Base-by-base conservation (phyloP, 768 basidiomycete species). In the Tubosaeta sp. region DNA sequence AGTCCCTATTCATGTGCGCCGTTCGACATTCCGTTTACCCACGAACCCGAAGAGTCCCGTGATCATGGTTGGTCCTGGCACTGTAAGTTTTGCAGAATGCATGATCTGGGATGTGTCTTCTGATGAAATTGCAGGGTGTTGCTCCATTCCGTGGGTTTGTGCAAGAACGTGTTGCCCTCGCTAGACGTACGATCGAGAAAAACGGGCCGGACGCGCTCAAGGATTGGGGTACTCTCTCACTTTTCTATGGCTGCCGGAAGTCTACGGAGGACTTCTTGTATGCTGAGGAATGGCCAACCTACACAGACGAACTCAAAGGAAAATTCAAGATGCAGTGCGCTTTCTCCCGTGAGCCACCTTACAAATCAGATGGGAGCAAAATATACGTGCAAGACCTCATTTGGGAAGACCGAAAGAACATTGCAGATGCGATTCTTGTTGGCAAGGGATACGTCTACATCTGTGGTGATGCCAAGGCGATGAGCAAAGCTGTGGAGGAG, bases 71-170 rank as follows among this genome's bases (percentile, higher is more conserved):
- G 96, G 96, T 36, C 96, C 96, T 54, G 96, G 96, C 47, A 99
- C 94, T 51, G 94, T 95, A 67, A 73, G 90, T 81, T 35, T 34
- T 41, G 18, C 21, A 1, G 8, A 25, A 25, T 29, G 13, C 18
- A 24, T 48, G 3, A 22, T 21, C 8, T 29, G 8, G n/a, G 38
- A 11, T 2, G 36, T 13, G 10, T 48, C 44, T 53, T 41, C 40
- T 55, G 58, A 59, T 41, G 35, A 43, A 19, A 38, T 55, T 35
- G 55, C 51, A 95, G 93, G 96, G 96, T 75, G 94, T 99, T 49
- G 96, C 96, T 41, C 96, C 96, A 9, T 99, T 99, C 90, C 90
- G 96, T 54, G 96, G 95, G 2, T 99, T 99, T 70, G 81, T 98
- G 9, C 96, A 99, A 72, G 96, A 99, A 68, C 91, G 96, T 59